These are phyloP conservation scores for Moricandia moricandioides DNA, from an alignment of 345 rosid genomes.

Conservation along the genomic window DNA sequence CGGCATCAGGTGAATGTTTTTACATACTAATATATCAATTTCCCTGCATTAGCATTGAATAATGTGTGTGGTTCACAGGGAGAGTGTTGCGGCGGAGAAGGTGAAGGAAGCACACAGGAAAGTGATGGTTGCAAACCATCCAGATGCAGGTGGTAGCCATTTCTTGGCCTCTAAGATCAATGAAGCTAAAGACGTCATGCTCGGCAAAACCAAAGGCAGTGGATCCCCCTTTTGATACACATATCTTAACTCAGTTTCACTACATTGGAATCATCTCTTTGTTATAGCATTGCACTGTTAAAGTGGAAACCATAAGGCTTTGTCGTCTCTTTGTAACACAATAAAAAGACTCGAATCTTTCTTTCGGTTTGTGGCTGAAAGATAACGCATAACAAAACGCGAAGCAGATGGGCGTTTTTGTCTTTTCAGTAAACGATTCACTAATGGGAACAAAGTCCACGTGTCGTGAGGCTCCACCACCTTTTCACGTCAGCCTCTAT, in stretches of 20 bases:
- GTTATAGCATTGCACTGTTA: slow-evolving; percentile 5
- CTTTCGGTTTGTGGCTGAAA: neutral
- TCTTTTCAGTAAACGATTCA: neutral
- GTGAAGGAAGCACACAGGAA: slow-evolving; percentile 86
- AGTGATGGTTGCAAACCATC: slow-evolving; percentile 94
- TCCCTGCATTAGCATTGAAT: neutral
- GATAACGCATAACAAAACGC: neutral
- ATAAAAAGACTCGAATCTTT: neutral
- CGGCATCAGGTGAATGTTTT: slow-evolving; percentile 51
- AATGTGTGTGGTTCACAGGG: too few species aligned
- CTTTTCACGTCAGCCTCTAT: slow-evolving; percentile 45
- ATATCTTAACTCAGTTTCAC: neutral
- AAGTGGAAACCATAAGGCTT: slow-evolving; percentile 2
- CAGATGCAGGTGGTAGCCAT: slow-evolving; percentile 91
- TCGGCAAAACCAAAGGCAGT: slow-evolving; percentile 61
- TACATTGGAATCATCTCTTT: neutral
- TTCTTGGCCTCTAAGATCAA: slow-evolving; percentile 85
- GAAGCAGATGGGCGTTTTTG: neutral
- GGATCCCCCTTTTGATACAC: slow-evolving; percentile 63
- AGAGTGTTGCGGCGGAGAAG: slow-evolving; percentile 58
- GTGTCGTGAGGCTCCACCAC: slow-evolving; percentile 33
- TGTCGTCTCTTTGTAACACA: neutral
- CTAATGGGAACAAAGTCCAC: neutral
- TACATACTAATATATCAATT: neutral
- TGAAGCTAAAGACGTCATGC: slow-evolving; percentile 85